These are phyloP conservation scores for Epichloe gansuensis DNA, from an alignment of 2,329 filamentous ascomycete species.

Conservation along the genomic window DNA sequence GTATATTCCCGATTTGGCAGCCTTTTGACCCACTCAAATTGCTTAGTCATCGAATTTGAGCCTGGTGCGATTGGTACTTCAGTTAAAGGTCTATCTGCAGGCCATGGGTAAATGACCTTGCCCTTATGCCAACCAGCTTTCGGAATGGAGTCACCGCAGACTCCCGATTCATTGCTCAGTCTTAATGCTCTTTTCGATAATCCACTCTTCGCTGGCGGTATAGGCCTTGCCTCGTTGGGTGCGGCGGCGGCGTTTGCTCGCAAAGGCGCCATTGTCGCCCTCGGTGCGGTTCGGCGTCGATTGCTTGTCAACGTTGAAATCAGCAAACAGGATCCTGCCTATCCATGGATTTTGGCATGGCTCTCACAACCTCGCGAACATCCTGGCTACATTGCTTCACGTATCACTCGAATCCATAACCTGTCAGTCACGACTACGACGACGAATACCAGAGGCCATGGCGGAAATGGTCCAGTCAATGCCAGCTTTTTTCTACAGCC, in stretches of 20 bases:
- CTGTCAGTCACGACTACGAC: slow-evolving; percentile 43
- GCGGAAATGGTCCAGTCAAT: slow-evolving; percentile 51
- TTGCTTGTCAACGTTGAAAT: slow-evolving; percentile 95
- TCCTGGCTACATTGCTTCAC: slow-evolving; percentile 44
- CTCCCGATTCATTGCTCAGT: slow-evolving; percentile 25
- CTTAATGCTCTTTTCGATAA: slow-evolving; percentile 50
- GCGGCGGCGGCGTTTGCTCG: slow-evolving; percentile 71
- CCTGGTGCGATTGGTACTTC: no score
- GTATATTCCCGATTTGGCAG: no score
- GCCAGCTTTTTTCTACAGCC: slow-evolving; percentile 83
- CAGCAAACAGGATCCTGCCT: slow-evolving; percentile 83
- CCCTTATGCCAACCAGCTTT: background rate
- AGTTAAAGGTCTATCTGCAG: no score
- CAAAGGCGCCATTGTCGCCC: slow-evolving; percentile 57
- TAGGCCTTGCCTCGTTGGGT: slow-evolving; percentile 82
- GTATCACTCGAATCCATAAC: slow-evolving; percentile 47
- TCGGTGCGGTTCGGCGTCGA: slow-evolving; percentile 65
- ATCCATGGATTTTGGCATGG: slow-evolving; percentile 90
- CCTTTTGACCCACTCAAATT: background rate
- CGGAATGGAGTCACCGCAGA: slow-evolving; percentile 20
- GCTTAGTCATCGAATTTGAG: background rate
- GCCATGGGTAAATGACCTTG: background rate
- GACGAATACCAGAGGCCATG: slow-evolving; percentile 46
- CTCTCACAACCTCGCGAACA: slow-evolving; percentile 68
- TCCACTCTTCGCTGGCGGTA: slow-evolving; percentile 56